A percentile compares a stretch with the other conserved stretches of the same genome.
phyloP scores from a whole-genome alignment of 116 monocot genomes.

The Cymodocea nodosa region DNA sequence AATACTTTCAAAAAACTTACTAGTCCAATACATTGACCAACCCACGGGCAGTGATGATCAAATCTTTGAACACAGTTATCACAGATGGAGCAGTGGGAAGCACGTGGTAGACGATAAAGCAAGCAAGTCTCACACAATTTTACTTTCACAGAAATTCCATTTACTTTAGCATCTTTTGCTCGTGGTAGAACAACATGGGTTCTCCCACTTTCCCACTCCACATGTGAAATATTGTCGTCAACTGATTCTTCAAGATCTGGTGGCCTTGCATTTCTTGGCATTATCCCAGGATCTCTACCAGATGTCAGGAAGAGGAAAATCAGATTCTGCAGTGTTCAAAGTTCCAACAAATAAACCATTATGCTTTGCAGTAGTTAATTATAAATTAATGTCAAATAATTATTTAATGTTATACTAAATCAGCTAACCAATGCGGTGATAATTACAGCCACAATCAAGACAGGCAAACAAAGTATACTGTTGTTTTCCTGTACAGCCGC shows the following conservation, averaged over 20 bases:
- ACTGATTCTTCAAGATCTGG: conserved; percentile 5
- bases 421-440: conserved; percentile 20
- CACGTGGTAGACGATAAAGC: conserved; percentile 11
- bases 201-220: conserved; percentile 9
- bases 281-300: conserved; percentile 11
- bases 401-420: not conserved
- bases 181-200: not conserved
- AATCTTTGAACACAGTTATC: conserved; percentile 12
- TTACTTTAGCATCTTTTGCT: conserved; percentile 8
- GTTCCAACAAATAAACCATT: not conserved
- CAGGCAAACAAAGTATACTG: conserved; percentile 19
- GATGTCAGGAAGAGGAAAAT: conserved; percentile 10
- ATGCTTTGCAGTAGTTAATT: not conserved
- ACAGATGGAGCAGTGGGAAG: conserved; percentile 13
- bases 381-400: not conserved
- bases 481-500: conserved; percentile 4
- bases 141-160: conserved; percentile 6
- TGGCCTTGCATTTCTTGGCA: conserved; percentile 5
- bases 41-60: conserved; percentile 15
- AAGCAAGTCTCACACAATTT: conserved; percentile 12
- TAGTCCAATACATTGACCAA: conserved; percentile 15
- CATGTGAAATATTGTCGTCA: not conserved
- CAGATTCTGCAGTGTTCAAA: not conserved
- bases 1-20: not conserved
- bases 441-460: conserved; percentile 18